phyloP scores from a whole-genome alignment of 257 asterid genomes.

The Salvia hispanica region DNA sequence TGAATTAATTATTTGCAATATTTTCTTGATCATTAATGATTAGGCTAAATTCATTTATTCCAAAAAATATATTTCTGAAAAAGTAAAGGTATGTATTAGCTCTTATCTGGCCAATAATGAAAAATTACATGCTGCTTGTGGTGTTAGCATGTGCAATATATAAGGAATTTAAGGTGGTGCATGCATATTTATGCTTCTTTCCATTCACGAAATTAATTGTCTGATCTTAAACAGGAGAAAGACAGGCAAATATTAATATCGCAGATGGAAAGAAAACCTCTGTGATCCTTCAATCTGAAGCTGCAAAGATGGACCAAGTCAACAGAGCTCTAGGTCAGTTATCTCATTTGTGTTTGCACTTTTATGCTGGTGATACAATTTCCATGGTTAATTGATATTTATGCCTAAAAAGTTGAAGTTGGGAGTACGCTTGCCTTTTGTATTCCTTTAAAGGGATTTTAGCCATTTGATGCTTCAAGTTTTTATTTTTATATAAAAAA shows the following conservation, averaged over 20 bases:
- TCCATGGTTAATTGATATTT: conserved; percentile 22
- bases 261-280: conserved; percentile 73
- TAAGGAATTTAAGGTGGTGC: conserved; percentile 4
- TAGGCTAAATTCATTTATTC: conserved; percentile 1
- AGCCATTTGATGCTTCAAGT: not conserved
- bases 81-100: not conserved
- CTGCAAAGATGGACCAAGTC: conserved; percentile 81
- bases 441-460: not conserved
- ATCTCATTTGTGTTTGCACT: conserved; percentile 7
- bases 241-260: conserved; percentile 82
- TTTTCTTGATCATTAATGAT: not conserved
- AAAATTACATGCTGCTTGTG: conserved; percentile 14
- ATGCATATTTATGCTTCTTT: conserved; percentile 8
- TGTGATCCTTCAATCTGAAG: conserved; percentile 82
- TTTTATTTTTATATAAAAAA: not conserved
- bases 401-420: not conserved
- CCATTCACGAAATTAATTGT: conserved; percentile 20
- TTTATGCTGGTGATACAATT: not conserved
- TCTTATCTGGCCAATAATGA: not conserved
- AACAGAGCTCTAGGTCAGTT: conserved; percentile 76
- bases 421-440: not conserved
- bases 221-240: conserved; percentile 62
- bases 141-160: not conserved
- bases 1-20: conserved; percentile 9
- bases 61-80: not conserved